Percentiles rank a stretch among this genome's conserved stretches.
Evolutionary conservation across 495 filamentous ascomycete species (phyloP).

Genomic region (Amniculicola lignicola): DNA sequence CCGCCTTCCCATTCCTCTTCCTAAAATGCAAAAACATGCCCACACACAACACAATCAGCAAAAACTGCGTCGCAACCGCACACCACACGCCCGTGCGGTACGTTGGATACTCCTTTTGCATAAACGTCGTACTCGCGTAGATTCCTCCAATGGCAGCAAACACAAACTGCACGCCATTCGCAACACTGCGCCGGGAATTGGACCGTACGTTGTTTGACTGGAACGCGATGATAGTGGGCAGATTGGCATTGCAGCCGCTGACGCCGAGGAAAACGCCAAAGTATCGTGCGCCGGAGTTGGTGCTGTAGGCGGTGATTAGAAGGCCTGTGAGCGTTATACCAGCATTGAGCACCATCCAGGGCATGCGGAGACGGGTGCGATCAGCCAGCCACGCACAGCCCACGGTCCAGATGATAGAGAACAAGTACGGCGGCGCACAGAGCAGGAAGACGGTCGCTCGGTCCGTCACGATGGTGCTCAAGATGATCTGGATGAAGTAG

Average conservation of each 20-base stretch:
- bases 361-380: constrained; percentile 15
- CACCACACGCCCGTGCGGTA: constrained; percentile 27
- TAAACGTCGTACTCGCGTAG: constrained; percentile 29
- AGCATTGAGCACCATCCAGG: constrained; percentile 18
- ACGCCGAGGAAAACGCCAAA: constrained; percentile 28
- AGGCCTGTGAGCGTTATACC: constrained; percentile 19
- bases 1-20: constrained; percentile 7
- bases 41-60: constrained; percentile 16
- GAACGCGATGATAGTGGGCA: constrained; percentile 27
- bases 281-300: constrained; percentile 20
- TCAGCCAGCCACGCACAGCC: constrained; percentile 20
- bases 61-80: constrained; percentile 18
- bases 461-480: constrained; percentile 8
- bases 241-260: constrained; percentile 24
- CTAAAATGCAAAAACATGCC: constrained; percentile 18
- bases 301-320: constrained; percentile 24
- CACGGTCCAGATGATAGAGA: constrained; percentile 17
- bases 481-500: constrained; percentile 28
- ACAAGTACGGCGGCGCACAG: constrained; percentile 23
- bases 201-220: constrained; percentile 27
- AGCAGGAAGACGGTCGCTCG: constrained; percentile 17
- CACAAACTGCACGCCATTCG: constrained; percentile 22
- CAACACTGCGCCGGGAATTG: constrained; percentile 13
- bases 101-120: constrained; percentile 25
- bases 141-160: constrained; percentile 30